Evolutionary conservation across 805 yeast species (phyloP).

Genomic region (Ogataea paradorogensis): DNA sequence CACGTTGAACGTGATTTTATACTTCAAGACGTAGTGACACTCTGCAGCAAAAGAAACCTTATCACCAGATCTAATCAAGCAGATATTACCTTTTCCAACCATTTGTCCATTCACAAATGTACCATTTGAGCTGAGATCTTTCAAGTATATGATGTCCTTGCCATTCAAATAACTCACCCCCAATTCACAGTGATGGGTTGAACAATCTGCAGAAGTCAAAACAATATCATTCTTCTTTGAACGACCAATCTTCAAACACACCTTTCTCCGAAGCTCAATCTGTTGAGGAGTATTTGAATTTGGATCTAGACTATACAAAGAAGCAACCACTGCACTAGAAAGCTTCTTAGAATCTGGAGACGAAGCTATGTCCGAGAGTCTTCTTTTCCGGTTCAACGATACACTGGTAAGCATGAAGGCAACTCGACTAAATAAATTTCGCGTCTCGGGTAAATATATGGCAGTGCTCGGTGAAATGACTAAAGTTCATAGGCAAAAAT

Average conservation of each 20-base stretch:
- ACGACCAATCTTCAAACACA: slow-evolving; percentile 25
- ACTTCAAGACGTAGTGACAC: slow-evolving; percentile 31
- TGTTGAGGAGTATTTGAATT: slow-evolving; percentile 8
- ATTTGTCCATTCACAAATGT: slow-evolving; percentile 59
- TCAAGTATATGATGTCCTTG: slow-evolving; percentile 42
- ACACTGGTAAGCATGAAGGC: slow-evolving; percentile 8
- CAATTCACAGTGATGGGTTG: slow-evolving; percentile 62
- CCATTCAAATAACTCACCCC: slow-evolving; percentile 39
- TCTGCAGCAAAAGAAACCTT: slow-evolving; percentile 48
- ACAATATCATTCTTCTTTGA: slow-evolving; percentile 50
- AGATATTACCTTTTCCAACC: slow-evolving; percentile 47
- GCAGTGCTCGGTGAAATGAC: slow-evolving; percentile 1
- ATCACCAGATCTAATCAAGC: slow-evolving; percentile 61
- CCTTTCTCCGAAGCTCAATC: slow-evolving; percentile 15
- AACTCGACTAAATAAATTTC: slow-evolving; percentile 3
- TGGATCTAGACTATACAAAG: slow-evolving; percentile 18
- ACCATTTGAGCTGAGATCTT: slow-evolving; percentile 64
- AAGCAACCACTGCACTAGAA: slow-evolving; percentile 5
- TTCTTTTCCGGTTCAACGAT: slow-evolving; percentile 16
- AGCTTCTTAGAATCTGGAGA: slow-evolving; percentile 8
- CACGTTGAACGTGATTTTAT: slow-evolving; percentile 7
- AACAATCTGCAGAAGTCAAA: slow-evolving; percentile 48
- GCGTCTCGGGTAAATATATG: slow-evolving; percentile 7
- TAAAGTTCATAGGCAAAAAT: slow-evolving; percentile 1
- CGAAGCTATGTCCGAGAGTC: slow-evolving; percentile 4